Evolutionary conservation across 306 rosid genomes (phyloP), one percentile per base, ranked within the genome.

Genomic region (Vachellia collinsii): DNA sequence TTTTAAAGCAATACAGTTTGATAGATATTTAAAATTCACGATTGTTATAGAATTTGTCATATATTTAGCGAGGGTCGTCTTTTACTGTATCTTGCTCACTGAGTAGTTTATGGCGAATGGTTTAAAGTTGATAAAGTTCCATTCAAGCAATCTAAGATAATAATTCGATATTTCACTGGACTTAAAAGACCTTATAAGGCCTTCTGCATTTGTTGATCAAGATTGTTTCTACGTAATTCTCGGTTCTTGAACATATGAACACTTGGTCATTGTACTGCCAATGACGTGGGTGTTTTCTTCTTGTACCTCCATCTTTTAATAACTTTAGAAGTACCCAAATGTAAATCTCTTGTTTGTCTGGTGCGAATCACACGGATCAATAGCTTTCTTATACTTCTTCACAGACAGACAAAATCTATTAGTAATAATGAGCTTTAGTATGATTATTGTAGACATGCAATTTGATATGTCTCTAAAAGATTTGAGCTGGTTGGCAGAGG

Each of bases 11-110:
- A 5, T 59, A 36, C 76, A 37, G 4, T 64, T 81, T 74, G 58
- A 78, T 79, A 20, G 38, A 46, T 68, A 69, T 56, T 70, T 81
- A 23, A 70, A 56, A 22, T 76, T 44, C 73, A 70, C 74, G 77
- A 36, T 69, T 74, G 80, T 75, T 72, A 79, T 34, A 74, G 77
- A 43, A 77, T 77, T 79, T 59, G 36, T 81, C 65, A 70, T 72
- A 53, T 36, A 34, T 43, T 78, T 72, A 67, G 34, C 63, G 68
- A 61, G 34, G 6, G 34, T 47, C 20, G 16, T 56, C 38, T 69
- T 47, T 59, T 82, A 36, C 22, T 54, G 34, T n/a, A 34, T 62
- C 74, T 74, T 64, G 48, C 48, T n/a, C 34, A 66, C 42, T 66
- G 51, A 67, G 56, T 37, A 8, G 11, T 43, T 47, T 25, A 14